A percentile compares a stretch with the other conserved stretches of the same genome.
Conservation (phyloP, 106 monocot species). For the Alisma plantagoaquatica region DNA sequence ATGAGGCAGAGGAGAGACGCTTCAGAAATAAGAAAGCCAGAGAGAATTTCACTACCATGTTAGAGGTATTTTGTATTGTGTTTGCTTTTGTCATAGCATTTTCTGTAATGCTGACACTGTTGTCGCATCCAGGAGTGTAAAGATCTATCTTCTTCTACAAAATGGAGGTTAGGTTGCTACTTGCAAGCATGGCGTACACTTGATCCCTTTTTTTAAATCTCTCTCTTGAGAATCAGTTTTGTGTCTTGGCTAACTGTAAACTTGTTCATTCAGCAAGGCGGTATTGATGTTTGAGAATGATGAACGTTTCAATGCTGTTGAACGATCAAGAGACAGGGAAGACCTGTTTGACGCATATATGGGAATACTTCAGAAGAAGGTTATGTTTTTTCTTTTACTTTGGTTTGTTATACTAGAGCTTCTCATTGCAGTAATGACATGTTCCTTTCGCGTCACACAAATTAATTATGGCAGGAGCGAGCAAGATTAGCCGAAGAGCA, state of each 20-base stretch:
- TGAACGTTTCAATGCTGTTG: slow-evolving; percentile 78
- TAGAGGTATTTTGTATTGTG: slow-evolving; percentile 39
- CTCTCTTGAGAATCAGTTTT: background rate
- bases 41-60: slow-evolving; percentile 81
- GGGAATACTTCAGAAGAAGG: slow-evolving; percentile 88
- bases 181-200: background rate
- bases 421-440: no score
- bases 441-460: no score
- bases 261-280: slow-evolving; percentile 57
- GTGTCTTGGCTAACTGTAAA: slow-evolving; percentile 5
- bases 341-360: slow-evolving; percentile 86
- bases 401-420: no score
- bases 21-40: slow-evolving; percentile 76
- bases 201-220: background rate
- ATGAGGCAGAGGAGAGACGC: slow-evolving; percentile 80
- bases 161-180: slow-evolving; percentile 56
- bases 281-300: slow-evolving; percentile 84
- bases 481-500: slow-evolving; percentile 77
- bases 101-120: background rate
- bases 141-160: slow-evolving; percentile 65
- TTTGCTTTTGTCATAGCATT: background rate
- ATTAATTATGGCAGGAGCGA: slow-evolving; percentile 45
- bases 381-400: no score
- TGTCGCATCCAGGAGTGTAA: slow-evolving; percentile 52
- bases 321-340: slow-evolving; percentile 79